Percentiles rank a stretch among this genome's conserved stretches.
These are phyloP conservation scores for Inosperma sp. DNA, from an alignment of 768 basidiomycete species.

Conservation along the genomic window DNA sequence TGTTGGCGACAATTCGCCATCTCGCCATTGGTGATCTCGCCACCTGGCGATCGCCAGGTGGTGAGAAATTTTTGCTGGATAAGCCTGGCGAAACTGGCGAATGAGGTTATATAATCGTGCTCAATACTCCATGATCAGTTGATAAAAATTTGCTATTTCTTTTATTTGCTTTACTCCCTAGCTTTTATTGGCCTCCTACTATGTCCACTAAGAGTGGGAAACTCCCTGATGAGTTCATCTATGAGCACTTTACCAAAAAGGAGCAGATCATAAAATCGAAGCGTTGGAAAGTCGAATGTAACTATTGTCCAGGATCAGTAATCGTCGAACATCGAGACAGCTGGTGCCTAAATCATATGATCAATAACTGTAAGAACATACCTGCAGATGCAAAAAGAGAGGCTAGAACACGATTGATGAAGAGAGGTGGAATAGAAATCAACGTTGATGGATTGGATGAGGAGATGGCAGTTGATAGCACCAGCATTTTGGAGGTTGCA, in stretches of 20 bases:
- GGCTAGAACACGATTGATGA: not conserved
- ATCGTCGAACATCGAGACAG: constrained; percentile 5
- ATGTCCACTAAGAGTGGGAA: not conserved
- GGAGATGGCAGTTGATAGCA: no score
- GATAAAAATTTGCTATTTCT: not conserved
- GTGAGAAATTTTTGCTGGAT: not conserved
- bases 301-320: not conserved
- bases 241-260: not conserved
- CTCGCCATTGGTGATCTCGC: not conserved
- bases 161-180: not conserved
- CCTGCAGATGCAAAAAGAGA: not conserved
- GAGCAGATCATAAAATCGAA: not conserved
- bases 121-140: no score
- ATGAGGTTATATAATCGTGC: not conserved
- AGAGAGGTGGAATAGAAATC: not conserved
- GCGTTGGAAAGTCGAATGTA: not conserved
- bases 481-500: no score
- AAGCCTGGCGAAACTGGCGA: constrained; percentile 2
- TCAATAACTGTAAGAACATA: not conserved
- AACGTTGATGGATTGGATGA: not conserved
- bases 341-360: not conserved
- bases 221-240: not conserved
- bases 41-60: constrained; percentile 8
- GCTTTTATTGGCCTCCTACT: not conserved
- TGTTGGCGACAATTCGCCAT: constrained; percentile 6